Evolutionary conservation across 257 asterid genomes (phyloP).

Genomic region (Solanum ossicruentum): DNA sequence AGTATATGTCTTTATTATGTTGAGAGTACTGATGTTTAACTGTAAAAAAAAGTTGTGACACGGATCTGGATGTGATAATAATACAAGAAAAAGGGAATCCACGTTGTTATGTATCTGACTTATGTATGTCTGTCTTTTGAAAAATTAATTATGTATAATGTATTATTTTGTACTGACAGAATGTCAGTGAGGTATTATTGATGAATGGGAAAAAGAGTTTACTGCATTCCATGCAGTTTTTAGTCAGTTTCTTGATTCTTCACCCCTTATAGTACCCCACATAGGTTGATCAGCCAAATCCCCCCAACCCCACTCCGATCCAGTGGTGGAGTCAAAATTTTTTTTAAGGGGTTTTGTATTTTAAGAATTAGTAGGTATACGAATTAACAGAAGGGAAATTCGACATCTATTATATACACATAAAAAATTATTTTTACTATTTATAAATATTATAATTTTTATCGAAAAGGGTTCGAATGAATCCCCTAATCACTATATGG

Average conservation of each 20-base stretch:
- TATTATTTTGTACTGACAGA: slow-evolving; percentile 9
- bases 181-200: slow-evolving; percentile 45
- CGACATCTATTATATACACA: too few species aligned
- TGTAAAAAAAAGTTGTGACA: not conserved
- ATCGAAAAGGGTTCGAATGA: too few species aligned
- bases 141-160: not conserved
- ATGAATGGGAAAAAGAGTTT: slow-evolving; percentile 27
- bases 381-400: too few species aligned
- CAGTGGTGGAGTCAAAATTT: too few species aligned
- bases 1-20: slow-evolving; percentile 38
- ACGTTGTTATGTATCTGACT: slow-evolving; percentile 59
- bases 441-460: too few species aligned
- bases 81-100: slow-evolving; percentile 65
- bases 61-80: slow-evolving; percentile 12
- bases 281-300: not conserved
- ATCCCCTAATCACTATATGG: too few species aligned
- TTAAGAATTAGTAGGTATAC: too few species aligned
- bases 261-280: not conserved
- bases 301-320: not conserved
- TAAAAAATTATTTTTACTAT: too few species aligned
- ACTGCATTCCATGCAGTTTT: slow-evolving; percentile 22
- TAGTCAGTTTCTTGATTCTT: slow-evolving; percentile 10
- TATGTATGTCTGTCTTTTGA: slow-evolving; percentile 13
- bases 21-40: not conserved
- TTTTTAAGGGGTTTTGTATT: too few species aligned